Evolutionary conservation across 2,329 filamentous ascomycete genomes (phyloP), one percentile per base, ranked within the genome.

Genomic region (Colletotrichum filicis): DNA sequence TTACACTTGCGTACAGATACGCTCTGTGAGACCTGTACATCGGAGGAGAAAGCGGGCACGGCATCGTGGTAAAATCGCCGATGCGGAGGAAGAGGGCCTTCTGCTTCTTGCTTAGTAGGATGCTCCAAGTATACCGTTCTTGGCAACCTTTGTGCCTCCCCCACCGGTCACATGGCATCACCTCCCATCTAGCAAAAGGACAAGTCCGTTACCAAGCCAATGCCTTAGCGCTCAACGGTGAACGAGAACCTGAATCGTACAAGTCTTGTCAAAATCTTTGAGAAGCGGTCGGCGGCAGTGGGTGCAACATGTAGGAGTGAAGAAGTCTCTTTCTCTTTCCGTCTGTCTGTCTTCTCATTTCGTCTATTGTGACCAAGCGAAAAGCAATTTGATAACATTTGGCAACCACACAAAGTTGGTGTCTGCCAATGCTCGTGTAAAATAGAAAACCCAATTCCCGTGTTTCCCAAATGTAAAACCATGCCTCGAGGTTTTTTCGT

Each of bases 161-260:
- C 37, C 9, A 19, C 46, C 46, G 58, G 42, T 63, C 69, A 72
- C 52, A 68, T 72, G 65, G 58, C 35, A 30, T 42, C 16, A 12
- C 37, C 24, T 14, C 14, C 35, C 42, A 28, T 12, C 37, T 19
- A 49, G 12, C 16, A 28, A 28, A 22, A 19, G 16, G 8, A 16
- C 16, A n/a, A 14, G 37, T 32, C 3, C 26, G 28, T n/a, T 22
- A 64, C 49, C 49, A 55, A 22, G 14, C 28, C 19, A 35, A 35
- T 19, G 16, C 30, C 26, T 37, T 64, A 35, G 61, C 14, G 28
- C 28, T 35, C 12, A 26, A 55, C 14, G 28, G 22, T 22, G 14
- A 7, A n/a, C 12, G 5, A 24, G 16, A 42, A 42, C 14, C 19
- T 22, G 42, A 49, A 22, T 22, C 42, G 42, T 49, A 19, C 42